Evolutionary conservation across 2,329 filamentous ascomycete species (phyloP), one percentile per base, ranked within the genome.

Genomic region (Penicillium polonicum): DNA sequence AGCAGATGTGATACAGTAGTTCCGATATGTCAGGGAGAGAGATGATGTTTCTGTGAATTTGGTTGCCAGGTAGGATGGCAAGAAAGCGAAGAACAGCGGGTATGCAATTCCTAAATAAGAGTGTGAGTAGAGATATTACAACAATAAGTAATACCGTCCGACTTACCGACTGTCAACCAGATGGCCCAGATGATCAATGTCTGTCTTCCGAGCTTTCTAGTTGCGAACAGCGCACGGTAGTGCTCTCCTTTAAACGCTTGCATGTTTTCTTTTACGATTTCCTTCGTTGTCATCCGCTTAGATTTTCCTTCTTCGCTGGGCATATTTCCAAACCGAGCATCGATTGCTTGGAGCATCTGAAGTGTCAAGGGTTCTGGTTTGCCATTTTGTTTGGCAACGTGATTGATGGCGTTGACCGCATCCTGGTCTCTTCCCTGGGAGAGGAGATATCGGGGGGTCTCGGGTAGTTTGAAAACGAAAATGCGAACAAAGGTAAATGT

Each of bases 341-440:
- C 71, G 42, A 74, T 72, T 7, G 68, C 65, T 12, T 62, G 63
- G 2, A 74, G 57, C 70, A 74, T 72, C 19, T 51, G 59, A 4
- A 74, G 54, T 0, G 67, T 73, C 13, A 75, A 35, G 1, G 67
- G 66, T 36, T 71, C 65, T 2, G 67, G 63, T 25, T 66, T 68
- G 1, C 61, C 57, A 33, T 71, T 71, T 13, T 67, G 63, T 4
- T 60, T 59, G 1, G 68, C 67, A 41, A 71, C 66, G n/a, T 70
- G 74, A 49, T 81, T 78, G 3, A 84, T 74, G 0, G 77, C 76
- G 15, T 76, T 70, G 2, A 84, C 76, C 3, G 80, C 81, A 29
- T 82, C 73, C 25, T 72, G 73, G 27, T 84, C 79, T 2, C 72
- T 61, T 29, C 69, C 68, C 41, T 65, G 61, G 17, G 68, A 70